Percentiles rank a stretch among this genome's conserved stretches.
Conservation (phyloP, 345 rosid species). For the Geranium rotundifolium region DNA sequence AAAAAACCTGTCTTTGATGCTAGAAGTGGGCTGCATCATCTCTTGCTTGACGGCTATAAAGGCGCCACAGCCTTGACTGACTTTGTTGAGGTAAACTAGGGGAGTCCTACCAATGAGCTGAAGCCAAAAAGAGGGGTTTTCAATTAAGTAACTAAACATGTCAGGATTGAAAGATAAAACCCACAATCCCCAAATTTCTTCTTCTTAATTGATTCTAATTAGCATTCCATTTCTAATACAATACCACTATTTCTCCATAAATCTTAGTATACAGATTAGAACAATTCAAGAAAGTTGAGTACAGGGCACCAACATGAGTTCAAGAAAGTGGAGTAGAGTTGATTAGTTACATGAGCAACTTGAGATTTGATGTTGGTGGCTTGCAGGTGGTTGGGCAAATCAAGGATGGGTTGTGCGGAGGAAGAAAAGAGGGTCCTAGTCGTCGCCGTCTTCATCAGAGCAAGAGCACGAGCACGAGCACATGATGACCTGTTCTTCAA, state of each 20-base stretch:
- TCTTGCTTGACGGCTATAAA: slow-evolving; percentile 85
- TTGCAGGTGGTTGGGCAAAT: slow-evolving; percentile 61
- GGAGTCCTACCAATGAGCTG: slow-evolving; percentile 86
- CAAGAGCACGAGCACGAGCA: too few species aligned
- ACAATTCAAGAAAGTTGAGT: not conserved
- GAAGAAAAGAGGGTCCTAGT: slow-evolving; percentile 18
- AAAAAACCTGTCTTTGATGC: slow-evolving; percentile 83
- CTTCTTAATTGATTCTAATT: too few species aligned
- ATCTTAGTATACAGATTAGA: not conserved
- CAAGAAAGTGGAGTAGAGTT: not conserved
- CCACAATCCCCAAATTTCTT: too few species aligned
- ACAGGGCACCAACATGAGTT: not conserved
- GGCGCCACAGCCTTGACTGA: slow-evolving; percentile 85
- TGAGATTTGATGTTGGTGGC: slow-evolving; percentile 50
- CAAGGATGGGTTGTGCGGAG: slow-evolving; percentile 54
- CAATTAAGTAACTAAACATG: too few species aligned
- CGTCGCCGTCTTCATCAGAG: too few species aligned
- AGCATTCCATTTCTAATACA: too few species aligned
- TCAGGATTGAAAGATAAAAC: too few species aligned
- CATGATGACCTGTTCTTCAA: too few species aligned
- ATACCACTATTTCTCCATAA: too few species aligned
- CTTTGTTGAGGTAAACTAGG: slow-evolving; percentile 68
- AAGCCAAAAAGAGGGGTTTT: not conserved
- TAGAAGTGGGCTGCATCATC: slow-evolving; percentile 85
- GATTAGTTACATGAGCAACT: slow-evolving; percentile 41